Evolutionary conservation across 108 stramenopile genomes (phyloP).

Genomic region (Aurantiochytrium sp.): DNA sequence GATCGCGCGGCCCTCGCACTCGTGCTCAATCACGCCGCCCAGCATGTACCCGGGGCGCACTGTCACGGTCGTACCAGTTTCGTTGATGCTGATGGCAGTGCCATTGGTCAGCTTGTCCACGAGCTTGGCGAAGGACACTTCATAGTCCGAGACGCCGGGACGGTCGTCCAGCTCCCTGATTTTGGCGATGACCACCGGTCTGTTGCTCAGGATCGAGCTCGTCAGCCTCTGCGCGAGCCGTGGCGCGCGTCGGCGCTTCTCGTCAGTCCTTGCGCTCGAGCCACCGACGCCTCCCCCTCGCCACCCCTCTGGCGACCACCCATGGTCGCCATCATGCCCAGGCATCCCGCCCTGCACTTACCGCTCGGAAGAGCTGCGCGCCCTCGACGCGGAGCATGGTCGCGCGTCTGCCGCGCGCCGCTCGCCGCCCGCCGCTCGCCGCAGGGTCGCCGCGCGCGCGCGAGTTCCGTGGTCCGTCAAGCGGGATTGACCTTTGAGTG

Average conservation of each 20-base stretch:
- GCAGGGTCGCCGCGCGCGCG: too few relatives aligned
- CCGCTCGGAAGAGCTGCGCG: conserved; percentile 2
- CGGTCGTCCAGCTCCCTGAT: conserved; percentile 5
- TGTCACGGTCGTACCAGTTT: conserved; percentile 87
- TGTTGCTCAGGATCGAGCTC: conserved; percentile 18
- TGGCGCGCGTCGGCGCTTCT: too few relatives aligned
- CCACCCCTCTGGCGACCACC: too few relatives aligned
- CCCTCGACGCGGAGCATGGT: neutral
- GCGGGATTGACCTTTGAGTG: too few relatives aligned
- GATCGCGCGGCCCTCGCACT: conserved; percentile 64
- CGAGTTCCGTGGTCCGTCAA: too few relatives aligned
- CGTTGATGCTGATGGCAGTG: conserved; percentile 88
- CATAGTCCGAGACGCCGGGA: conserved; percentile 38
- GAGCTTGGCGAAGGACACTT: conserved; percentile 64
- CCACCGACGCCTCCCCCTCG: too few relatives aligned
- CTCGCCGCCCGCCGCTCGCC: too few relatives aligned
- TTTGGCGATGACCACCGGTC: neutral
- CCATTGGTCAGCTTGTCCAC: conserved; percentile 92
- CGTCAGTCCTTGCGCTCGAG: too few relatives aligned
- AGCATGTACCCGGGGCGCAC: conserved; percentile 84
- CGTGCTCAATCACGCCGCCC: conserved; percentile 79
- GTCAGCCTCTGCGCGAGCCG: neutral
- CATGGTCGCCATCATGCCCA: too few relatives aligned
- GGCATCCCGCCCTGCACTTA: neutral
- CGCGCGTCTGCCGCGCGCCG: neutral